phyloP scores from a whole-genome alignment of 106 monocot species.

The Platanthera guangdongensis region DNA sequence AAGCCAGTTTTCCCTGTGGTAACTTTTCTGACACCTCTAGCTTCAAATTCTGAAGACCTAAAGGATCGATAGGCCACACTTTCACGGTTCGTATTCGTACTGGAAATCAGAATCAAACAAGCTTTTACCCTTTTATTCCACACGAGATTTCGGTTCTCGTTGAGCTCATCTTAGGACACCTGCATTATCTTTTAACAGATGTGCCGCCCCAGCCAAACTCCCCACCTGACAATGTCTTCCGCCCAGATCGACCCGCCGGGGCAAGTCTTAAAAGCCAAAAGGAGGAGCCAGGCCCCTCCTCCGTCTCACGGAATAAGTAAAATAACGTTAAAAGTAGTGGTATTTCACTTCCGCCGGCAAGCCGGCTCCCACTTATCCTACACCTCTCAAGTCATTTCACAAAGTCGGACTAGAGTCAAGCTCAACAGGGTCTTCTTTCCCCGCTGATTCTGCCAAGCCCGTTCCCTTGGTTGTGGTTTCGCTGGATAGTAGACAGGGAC shows the following conservation, averaged over 20 bases:
- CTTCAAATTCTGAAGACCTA: conserved; percentile 47
- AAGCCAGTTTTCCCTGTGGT: conserved; percentile 45
- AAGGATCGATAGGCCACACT: conserved; percentile 65
- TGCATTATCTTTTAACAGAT: conserved; percentile 94
- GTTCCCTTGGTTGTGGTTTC: conserved; percentile 67
- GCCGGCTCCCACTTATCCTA: too few species aligned
- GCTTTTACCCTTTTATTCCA: conserved; percentile 95
- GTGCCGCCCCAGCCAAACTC: conserved; percentile 69
- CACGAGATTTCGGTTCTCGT: conserved; percentile 94
- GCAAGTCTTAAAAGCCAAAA: neutral
- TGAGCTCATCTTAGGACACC: conserved; percentile 96
- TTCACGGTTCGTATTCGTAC: conserved; percentile 75
- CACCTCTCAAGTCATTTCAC: too few species aligned
- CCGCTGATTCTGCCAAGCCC: too few species aligned
- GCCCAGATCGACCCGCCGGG: conserved; percentile 28
- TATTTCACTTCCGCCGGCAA: too few species aligned
- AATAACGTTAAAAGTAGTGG: too few species aligned
- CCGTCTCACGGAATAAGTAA: too few species aligned
- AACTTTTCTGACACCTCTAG: conserved; percentile 56
- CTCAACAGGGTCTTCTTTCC: too few species aligned
- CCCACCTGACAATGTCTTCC: conserved; percentile 70
- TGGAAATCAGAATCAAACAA: conserved; percentile 89
- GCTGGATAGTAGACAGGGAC: conserved; percentile 68
- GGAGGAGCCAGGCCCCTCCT: too few species aligned
- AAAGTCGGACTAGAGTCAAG: too few species aligned